These are phyloP conservation scores for Daedaleopsis sinensis DNA, from an alignment of 768 basidiomycete species.

Conservation along the genomic window DNA sequence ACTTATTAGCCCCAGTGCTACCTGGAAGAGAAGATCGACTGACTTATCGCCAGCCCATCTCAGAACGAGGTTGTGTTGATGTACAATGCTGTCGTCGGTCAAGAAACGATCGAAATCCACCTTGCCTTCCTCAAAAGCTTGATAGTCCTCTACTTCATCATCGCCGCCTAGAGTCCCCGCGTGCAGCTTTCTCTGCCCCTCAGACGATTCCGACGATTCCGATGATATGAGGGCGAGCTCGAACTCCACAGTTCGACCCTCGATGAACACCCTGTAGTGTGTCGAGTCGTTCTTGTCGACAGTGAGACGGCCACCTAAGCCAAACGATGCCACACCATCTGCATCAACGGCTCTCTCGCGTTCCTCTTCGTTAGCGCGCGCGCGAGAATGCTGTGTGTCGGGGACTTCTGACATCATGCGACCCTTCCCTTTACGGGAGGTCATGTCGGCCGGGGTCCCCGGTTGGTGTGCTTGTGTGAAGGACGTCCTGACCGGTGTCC, in stretches of 20 bases:
- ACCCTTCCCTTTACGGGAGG: constrained; percentile 18
- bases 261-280: constrained; percentile 65
- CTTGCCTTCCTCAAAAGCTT: constrained; percentile 59
- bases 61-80: constrained; percentile 69
- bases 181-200: constrained; percentile 27
- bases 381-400: constrained; percentile 13
- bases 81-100: constrained; percentile 60
- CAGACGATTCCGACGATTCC: neutral
- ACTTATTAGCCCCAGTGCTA: neutral
- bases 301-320: constrained; percentile 57
- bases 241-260: constrained; percentile 62
- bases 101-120: constrained; percentile 70
- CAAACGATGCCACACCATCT: constrained; percentile 38
- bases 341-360: constrained; percentile 28
- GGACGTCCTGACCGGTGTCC: constrained; percentile 62
- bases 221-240: constrained; percentile 65
- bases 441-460: constrained; percentile 12
- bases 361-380: constrained; percentile 21
- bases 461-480: constrained; percentile 42
- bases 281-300: constrained; percentile 63
- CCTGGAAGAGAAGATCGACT: constrained; percentile 30
- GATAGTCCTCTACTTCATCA: constrained; percentile 57
- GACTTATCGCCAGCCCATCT: constrained; percentile 71
- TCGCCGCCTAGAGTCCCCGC: constrained; percentile 31
- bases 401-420: constrained; percentile 23